Evolutionary conservation across 1,284 basidiomycete genomes (phyloP).

Genomic region (Tilletiopsis washingtonensis): DNA sequence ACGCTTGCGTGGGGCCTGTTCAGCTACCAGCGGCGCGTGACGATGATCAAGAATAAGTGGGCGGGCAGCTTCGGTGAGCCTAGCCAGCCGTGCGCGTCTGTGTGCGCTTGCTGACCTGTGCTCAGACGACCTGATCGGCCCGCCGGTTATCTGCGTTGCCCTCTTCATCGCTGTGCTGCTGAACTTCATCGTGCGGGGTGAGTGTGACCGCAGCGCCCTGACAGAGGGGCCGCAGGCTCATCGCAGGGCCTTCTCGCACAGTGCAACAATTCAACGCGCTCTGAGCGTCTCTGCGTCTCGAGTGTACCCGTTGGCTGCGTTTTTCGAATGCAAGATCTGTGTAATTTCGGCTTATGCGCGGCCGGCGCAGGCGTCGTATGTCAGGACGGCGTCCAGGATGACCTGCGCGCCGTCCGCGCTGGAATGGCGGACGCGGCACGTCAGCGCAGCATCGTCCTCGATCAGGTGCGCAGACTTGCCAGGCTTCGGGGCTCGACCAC

Average conservation of each 20-base stretch:
- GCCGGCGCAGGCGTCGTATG: no score
- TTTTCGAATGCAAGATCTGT: no score
- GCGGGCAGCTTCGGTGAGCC: conserved; percentile 76
- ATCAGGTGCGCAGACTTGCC: no score
- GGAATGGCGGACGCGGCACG: no score
- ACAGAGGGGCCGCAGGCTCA: background rate
- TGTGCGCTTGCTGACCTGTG: background rate
- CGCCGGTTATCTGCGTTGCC: conserved; percentile 41
- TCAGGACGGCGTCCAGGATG: no score
- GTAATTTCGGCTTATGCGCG: no score
- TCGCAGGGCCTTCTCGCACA: background rate
- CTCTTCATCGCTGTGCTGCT: conserved; percentile 42
- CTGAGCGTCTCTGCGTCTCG: no score
- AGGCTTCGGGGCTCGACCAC: conserved; percentile 25
- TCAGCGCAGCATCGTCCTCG: no score
- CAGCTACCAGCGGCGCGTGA: conserved; percentile 80
- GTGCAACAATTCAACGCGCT: background rate
- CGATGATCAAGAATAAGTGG: conserved; percentile 80
- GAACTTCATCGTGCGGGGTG: conserved; percentile 42
- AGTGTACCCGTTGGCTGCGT: no score
- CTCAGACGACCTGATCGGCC: conserved; percentile 41
- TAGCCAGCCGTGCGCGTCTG: background rate
- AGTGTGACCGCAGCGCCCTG: conserved; percentile 8
- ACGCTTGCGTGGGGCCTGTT: conserved; percentile 66
- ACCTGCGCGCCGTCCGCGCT: no score